Conservation (phyloP, 768 basidiomycete genomes). For the Tylopilus intermedius region DNA sequence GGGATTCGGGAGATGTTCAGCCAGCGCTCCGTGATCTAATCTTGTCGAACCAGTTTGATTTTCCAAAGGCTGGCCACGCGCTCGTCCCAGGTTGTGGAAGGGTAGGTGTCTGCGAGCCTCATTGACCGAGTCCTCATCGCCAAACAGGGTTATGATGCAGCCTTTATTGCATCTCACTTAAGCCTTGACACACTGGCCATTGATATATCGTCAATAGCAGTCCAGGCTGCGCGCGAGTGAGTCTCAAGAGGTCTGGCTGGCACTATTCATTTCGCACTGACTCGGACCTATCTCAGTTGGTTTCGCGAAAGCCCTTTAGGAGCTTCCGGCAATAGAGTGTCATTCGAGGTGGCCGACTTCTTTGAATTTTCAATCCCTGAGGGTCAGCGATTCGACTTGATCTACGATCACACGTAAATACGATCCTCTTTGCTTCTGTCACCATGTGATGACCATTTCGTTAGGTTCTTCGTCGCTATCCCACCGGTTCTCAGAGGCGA, state of each 20-base stretch:
- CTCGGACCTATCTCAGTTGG: not conserved
- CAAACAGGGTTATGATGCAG: constrained; percentile 19
- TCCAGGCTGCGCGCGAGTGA: constrained; percentile 20
- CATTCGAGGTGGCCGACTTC: constrained; percentile 20
- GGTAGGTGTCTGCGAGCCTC: constrained; percentile 14
- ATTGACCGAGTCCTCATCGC: not conserved
- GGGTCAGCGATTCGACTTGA: constrained; percentile 12
- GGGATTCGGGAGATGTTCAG: constrained; percentile 55
- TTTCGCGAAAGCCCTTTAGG: not conserved
- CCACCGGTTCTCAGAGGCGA: constrained; percentile 46
- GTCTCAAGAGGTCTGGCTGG: not conserved
- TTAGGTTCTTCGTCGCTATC: constrained; percentile 61
- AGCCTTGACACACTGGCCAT: constrained; percentile 17
- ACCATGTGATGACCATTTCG: not conserved
- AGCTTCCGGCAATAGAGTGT: constrained; percentile 1
- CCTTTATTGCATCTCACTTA: constrained; percentile 13
- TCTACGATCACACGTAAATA: constrained; percentile 16
- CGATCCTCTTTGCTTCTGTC: not conserved
- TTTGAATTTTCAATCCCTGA: constrained; percentile 16
- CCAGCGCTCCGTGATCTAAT: constrained; percentile 52
- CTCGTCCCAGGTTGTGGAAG: constrained; percentile 58
- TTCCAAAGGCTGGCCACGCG: constrained; percentile 41
- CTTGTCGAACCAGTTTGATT: constrained; percentile 38
- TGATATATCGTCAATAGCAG: constrained; percentile 16
- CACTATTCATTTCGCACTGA: not conserved